Base-by-base conservation (phyloP, 73 alveolate species). In the Tetrahymena borealis region DNA sequence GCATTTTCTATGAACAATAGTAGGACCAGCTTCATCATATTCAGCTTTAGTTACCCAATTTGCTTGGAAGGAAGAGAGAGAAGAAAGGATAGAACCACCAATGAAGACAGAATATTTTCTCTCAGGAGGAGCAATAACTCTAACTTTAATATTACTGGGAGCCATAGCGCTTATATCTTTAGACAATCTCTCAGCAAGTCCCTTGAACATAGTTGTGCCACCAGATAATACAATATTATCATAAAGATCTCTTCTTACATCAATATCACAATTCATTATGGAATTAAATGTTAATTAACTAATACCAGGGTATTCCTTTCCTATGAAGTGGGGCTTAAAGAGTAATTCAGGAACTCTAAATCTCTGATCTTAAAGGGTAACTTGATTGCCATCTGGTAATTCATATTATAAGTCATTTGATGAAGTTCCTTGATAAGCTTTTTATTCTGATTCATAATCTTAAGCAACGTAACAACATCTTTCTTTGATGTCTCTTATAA, bases 31-130 rank as follows among this genome's bases (percentile, higher is more conserved):
- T 93, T 99, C 99, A 91, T 99, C 99, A 94, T 97, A 99, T 93
- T 98, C 99, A 11, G 96, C 97, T 94, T 97, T 99, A 38, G 99
- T 97, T 39, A 99, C 97, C 99, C 99, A 99, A 98, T 96, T 98
- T 95, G 97, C 95, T 93, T 97, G 97, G 94, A 98, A 98, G 79
- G 99, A 96, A 39, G 98, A 94, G 37, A 98, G 97, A 79, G 99
- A 96, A 28, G 99, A 92, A 38, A 98, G 95, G 95, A 97, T 96
- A 90, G 99, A 94, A 33, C 99, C 99, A 10, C 99, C 99, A 39
- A 98, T 97, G 99, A 99, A 98, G 94, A 97, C 99, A 39, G 99
- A 96, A 98, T 94, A 98, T 93, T 97, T 98, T 96, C 99, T 97
- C 97, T 98, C 99, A 1, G 99, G 99, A 10, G 97, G 97, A 91